Base-by-base conservation (phyloP, 495 filamentous ascomycete genomes). In the Paragyromitra xinjiangensis region DNA sequence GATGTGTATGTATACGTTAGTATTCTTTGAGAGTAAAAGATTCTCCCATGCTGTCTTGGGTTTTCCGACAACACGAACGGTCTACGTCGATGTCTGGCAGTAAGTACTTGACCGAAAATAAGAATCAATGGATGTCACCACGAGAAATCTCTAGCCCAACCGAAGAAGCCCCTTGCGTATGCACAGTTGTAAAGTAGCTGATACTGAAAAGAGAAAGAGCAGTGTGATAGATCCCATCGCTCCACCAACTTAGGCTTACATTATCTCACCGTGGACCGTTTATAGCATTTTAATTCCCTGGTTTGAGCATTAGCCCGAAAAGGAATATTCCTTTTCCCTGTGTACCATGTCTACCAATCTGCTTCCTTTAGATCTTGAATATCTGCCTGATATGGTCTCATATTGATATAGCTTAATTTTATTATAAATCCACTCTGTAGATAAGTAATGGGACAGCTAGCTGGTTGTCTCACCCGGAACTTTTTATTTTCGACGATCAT, bases 401-500 rank as follows among this genome's bases (percentile, higher is more conserved):
- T 8, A 6, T 37, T 61, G 1, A 34, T 45, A 24, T 12, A 50
- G 50, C 56, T 34, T 14, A 11, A 24, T 11, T 39, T 26, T 16
- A 63, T 64, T 37, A 29, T 50, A 64, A 64, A 39, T 53, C 7
- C 24, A 55, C 29, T n/a, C 24, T 24, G 16, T 26, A 16, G 53
- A 53, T 22, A n/a, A 68, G 44, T 19, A 26, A 56, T 34, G 56
- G 70, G 51, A 69, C 58, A 40, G 22, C 74, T 51, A 51, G 44
- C 9, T 14, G 3, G 58, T 45, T 77, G 74, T 77, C 69, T 77
- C 61, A 66, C 61, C 45, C 74, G 74, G 74, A 64, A 61, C 29
- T 65, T 77, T 71, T 69, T 70, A 50, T 68, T 68, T 64, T 71
- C 58, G 73, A 73, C 45, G 73, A 76, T 76, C 72, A 75, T 75